These are phyloP conservation scores for Aspergillus conjunctus DNA, from an alignment of 495 filamentous ascomycete genomes.

Conservation along the genomic window DNA sequence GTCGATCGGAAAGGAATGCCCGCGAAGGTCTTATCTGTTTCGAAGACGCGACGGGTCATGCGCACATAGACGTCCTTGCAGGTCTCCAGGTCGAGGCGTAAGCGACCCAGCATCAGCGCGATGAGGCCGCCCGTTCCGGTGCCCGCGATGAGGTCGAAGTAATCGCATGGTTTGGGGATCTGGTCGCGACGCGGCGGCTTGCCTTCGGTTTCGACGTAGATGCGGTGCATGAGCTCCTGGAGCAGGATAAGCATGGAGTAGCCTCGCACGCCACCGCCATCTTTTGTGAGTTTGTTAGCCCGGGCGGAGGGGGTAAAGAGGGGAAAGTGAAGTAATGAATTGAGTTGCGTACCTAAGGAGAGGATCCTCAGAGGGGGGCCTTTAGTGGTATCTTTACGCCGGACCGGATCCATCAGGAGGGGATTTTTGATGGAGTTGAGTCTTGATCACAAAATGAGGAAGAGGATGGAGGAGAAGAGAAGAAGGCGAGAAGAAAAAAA, in stretches of 20 bases:
- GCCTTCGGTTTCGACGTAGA: constrained; percentile 82
- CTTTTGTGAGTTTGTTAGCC: constrained; percentile 47
- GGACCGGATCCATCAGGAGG: constrained; percentile 41
- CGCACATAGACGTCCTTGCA: constrained; percentile 96
- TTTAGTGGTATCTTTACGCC: constrained; percentile 91
- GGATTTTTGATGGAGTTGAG: no score
- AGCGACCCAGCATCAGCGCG: constrained; percentile 90
- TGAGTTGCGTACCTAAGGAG: constrained; percentile 70
- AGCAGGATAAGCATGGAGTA: constrained; percentile 97
- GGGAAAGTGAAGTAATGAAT: neutral
- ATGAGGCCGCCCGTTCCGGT: constrained; percentile 95
- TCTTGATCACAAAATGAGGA: constrained; percentile 3
- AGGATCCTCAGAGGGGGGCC: constrained; percentile 90
- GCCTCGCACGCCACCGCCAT: constrained; percentile 94
- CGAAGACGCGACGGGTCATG: constrained; percentile 91
- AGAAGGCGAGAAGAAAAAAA: constrained; percentile 2
- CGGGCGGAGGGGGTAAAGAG: constrained; percentile 2
- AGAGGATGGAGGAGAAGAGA: neutral
- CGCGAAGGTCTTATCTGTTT: constrained; percentile 95
- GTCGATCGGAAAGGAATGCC: constrained; percentile 93
- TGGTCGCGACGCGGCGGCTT: constrained; percentile 80
- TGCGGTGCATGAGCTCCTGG: constrained; percentile 93
- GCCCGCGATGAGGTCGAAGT: constrained; percentile 95
- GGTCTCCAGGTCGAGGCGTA: constrained; percentile 90
- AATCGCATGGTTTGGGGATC: constrained; percentile 96